A percentile compares a stretch with the other conserved stretches of the same genome.
phyloP scores from a whole-genome alignment of 768 basidiomycete genomes.

The Thelephora aurantiotincta region DNA sequence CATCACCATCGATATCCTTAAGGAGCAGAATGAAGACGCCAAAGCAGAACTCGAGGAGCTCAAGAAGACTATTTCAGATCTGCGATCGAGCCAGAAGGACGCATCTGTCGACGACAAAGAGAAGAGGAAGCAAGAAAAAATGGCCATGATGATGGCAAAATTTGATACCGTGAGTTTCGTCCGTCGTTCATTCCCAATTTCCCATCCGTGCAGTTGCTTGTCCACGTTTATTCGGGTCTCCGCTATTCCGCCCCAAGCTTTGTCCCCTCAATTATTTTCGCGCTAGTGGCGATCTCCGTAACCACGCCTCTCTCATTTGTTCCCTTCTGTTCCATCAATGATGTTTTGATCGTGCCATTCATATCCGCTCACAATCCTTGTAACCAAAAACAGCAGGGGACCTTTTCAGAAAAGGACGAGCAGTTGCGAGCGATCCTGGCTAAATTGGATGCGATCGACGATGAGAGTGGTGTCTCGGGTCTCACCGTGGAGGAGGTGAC shows the following conservation, averaged over 20 bases:
- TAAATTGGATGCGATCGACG: constrained; percentile 75
- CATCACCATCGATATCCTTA: constrained; percentile 88
- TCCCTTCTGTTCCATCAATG: background rate
- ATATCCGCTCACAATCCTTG: background rate
- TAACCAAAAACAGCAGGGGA: constrained; percentile 49
- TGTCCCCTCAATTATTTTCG: too few relatives aligned
- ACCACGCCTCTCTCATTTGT: background rate
- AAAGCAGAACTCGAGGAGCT: constrained; percentile 84
- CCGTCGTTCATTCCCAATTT: background rate
- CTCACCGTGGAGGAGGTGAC: constrained; percentile 68
- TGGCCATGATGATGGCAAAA: constrained; percentile 99
- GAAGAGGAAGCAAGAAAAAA: constrained; percentile 97
- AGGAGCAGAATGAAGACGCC: constrained; percentile 85
- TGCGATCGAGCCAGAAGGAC: constrained; percentile 73
- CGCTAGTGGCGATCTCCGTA: too few relatives aligned
- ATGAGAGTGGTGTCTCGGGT: constrained; percentile 33
- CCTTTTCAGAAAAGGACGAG: constrained; percentile 92
- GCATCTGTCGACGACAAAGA: constrained; percentile 92
- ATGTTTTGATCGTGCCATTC: background rate
- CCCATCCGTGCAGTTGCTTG: background rate
- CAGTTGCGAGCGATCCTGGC: constrained; percentile 73
- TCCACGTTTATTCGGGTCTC: constrained; percentile 4
- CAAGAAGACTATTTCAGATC: constrained; percentile 59
- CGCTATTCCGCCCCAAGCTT: background rate
- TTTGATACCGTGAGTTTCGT: constrained; percentile 70